Evolutionary conservation across 2,329 filamentous ascomycete genomes (phyloP), one percentile per base, ranked within the genome.

Genomic region (Colletotrichum sp.): DNA sequence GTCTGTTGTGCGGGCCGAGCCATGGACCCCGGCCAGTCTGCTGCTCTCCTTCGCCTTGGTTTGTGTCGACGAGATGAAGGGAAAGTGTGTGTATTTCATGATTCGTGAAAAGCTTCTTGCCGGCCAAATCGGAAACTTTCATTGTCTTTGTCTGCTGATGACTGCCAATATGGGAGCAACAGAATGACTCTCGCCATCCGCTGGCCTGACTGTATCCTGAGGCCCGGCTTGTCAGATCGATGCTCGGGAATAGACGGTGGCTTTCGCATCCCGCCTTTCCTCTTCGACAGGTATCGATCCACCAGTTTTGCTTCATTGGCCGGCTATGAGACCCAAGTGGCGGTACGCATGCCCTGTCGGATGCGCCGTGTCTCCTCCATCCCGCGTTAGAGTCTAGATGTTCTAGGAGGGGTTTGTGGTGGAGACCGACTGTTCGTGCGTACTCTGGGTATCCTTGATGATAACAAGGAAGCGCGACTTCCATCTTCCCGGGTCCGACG

Each of bases 1-100:
- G 73, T 64, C 64, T 56, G 62, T 43, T 56, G 25, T 64, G 73
- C 73, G 62, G 62, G 73, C 73, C 73, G 73, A 72, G 69, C 62
- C 62, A 56, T 66, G 61, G 67, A 71, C 71, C 71, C 71, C 27
- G 43, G 66, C 58, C 34, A 58, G 58, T 34, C 43, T 58, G 55
- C 28, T 36, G 28, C 39, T n/a, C 16, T 27, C 4, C 43, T 56
- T 67, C 13, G 65, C 43, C 65, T 52, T 69, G 66, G 48, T 60
- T 69, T 43, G 65, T 10, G 43, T 30, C 43, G 15, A 36, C 56
- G 25, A 61, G 18, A 32, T 27, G 66, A 56, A 13, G 43, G 30
- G 25, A 61, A 34, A 25, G 55, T n/a, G n/a, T 68, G 34, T 22
- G 25, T 8, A 34, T 58, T 61, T 16, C 34, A 48, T 32, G 66